Evolutionary conservation across 2,329 filamentous ascomycete genomes (phyloP), one percentile per base, ranked within the genome.

Genomic region (Blastomyces silverae): DNA sequence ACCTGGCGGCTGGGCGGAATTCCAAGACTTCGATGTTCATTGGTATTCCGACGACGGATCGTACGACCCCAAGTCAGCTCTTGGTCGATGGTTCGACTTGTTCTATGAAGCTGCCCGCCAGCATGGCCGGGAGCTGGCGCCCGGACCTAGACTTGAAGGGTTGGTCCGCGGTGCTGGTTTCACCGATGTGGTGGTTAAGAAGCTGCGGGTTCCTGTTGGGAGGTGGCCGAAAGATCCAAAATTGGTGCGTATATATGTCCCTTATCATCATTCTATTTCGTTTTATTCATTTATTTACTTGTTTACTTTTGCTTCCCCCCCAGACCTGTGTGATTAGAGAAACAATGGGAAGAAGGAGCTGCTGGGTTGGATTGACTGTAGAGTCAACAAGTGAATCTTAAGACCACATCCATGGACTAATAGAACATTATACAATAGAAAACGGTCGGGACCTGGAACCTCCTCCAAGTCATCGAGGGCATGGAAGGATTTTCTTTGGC

Each of bases 1-100:
- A 50, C 67, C 67, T 8, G 64, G 66, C 17, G 63, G 78, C 13
- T 79, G 71, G 68, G 69, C 79, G 10, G 79, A 82, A 62, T 67
- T 72, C 31, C 65, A 70, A 39, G 72, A 80, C 44, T 66, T 73
- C 56, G 73, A 76, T 39, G 64, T 68, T 17, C 39, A 61, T 15
- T 64, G 67, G 48, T 71, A 68, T 28, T 73, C 75, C 5, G 72
- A 77, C 3, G 71, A 75, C 59, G 72, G 69, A 34, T 72, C 71
- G 3, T 62, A 71, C 22, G 62, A 64, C 4, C 59, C 59, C 15
- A 60, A 66, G 10, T 65, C 57, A 42, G 64, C 66, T 8, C 64
- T 69, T 2, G 64, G 74, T 57, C 67, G 71, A 68, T 68, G 71
- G 42, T 73, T 72, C 60, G 56, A 68, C 34, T 46, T 67, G 42